These are phyloP conservation scores for Fusarium sp. DNA, from an alignment of 2,329 filamentous ascomycete genomes.

Conservation along the genomic window DNA sequence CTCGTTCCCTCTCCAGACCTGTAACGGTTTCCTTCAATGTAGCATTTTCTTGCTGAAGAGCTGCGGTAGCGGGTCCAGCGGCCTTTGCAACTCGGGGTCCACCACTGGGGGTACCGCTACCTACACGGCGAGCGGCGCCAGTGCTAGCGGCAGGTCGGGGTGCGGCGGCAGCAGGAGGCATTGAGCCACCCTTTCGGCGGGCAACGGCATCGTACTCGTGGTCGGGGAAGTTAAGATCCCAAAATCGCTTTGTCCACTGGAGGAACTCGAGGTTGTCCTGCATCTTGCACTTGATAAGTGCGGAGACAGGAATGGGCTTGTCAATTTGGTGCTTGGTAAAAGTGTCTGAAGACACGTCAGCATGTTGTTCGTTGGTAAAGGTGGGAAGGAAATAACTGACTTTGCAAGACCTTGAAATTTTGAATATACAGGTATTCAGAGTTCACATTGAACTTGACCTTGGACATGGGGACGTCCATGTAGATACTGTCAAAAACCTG, in stretches of 20 bases:
- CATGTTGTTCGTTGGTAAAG: background rate
- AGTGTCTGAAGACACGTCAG: slow-evolving; percentile 65
- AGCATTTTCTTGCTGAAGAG: slow-evolving; percentile 84
- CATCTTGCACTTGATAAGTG: slow-evolving; percentile 98
- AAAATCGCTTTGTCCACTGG: slow-evolving; percentile 96
- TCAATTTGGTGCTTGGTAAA: slow-evolving; percentile 91
- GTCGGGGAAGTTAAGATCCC: slow-evolving; percentile 98
- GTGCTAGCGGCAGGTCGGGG: slow-evolving; percentile 62
- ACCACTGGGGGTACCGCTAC: slow-evolving; percentile 71
- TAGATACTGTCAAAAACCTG: slow-evolving; percentile 99
- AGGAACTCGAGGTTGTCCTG: slow-evolving; percentile 99
- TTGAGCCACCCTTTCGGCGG: slow-evolving; percentile 81
- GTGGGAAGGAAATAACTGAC: slow-evolving; percentile 62
- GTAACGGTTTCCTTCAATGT: slow-evolving; percentile 95
- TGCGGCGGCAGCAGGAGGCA: slow-evolving; percentile 63
- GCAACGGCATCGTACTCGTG: slow-evolving; percentile 94
- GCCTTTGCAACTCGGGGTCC: slow-evolving; percentile 60
- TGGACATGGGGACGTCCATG: slow-evolving; percentile 91
- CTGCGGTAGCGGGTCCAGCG: slow-evolving; percentile 72
- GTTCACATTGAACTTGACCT: slow-evolving; percentile 98
- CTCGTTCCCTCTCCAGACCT: slow-evolving; percentile 93
- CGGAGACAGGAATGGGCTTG: slow-evolving; percentile 87
- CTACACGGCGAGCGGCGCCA: slow-evolving; percentile 65
- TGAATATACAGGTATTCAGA: slow-evolving; percentile 97
- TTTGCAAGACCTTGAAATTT: slow-evolving; percentile 98